Base-by-base conservation (phyloP, 352 stramenopile species). In the Phytophthora sp. region DNA sequence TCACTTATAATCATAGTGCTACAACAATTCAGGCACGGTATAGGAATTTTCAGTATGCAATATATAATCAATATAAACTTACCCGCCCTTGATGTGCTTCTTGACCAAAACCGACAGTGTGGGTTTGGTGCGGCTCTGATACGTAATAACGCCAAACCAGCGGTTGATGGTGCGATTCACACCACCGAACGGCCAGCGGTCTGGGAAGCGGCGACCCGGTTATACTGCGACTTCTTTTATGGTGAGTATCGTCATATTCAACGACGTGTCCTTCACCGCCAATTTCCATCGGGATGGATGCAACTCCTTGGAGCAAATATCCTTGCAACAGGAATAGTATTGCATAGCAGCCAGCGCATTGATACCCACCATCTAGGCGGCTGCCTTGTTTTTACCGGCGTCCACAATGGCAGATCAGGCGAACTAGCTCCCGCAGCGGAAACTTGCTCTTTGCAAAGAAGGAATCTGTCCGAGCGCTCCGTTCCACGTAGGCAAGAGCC, bases 261-360 rank as follows among this genome's bases (percentile, higher is more conserved):
- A 51, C 42, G 42, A 35, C 42, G 23, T 33, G 42, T 12, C 42
- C 42, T 7, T 51, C 42, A n/a, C n/a, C n/a, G n/a, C 16, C 36
- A 5, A 26, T 7, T 7, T 44, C 36, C 36, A 44, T 44, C 4
- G n/a, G 16, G 7, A 41, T 41, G 20, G 35, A 44, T 44, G 36
- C 36, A 44, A 24, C 36, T 44, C n/a, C 7, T 44, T 26, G 3
- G n/a, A 44, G 36, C n/a, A 44, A 9, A 24, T 24, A 26, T 44
- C 36, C 2, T n/a, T 21, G n/a, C 36, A 44, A 7, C 24, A 24
- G 3, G 36, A 24, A n/a, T 44, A 44, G 16, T 7, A 26, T 7
- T 44, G 36, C 36, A 44, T 26, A 12, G 36, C 36, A 1, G 36
- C 36, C 7, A 24, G 36, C 1, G 3, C 16, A 24, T 44, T 7